phyloP scores from a whole-genome alignment of 768 basidiomycete species.

The Leccinum longicurvipes region DNA sequence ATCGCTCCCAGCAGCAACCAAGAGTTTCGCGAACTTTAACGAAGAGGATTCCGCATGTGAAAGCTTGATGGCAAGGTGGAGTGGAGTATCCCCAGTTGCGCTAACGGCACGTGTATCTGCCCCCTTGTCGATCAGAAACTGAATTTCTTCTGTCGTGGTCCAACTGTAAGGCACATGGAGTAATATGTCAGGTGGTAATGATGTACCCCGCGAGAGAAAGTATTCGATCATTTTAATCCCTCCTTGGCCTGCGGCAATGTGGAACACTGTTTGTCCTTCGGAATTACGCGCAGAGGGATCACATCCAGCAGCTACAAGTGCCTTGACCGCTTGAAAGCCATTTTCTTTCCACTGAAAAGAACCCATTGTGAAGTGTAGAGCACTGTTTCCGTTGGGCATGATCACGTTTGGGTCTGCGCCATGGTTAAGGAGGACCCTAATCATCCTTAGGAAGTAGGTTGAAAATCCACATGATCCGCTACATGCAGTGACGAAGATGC shows the following conservation, averaged over 20 bases:
- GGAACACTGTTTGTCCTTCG: background rate
- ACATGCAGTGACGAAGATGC: background rate
- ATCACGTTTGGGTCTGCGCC: background rate
- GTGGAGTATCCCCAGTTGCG: background rate
- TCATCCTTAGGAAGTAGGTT: background rate
- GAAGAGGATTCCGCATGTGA: background rate
- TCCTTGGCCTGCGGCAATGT: background rate
- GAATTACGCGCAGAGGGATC: background rate
- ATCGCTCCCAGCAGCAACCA: background rate
- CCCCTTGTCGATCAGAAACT: background rate
- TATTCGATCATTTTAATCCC: background rate
- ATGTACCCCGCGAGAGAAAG: background rate
- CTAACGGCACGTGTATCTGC: background rate
- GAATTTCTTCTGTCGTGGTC: background rate
- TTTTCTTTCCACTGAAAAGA: accelerated
- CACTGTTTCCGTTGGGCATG: background rate
- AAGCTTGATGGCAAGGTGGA: accelerated
- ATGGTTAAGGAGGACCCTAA: background rate
- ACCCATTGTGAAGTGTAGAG: background rate
- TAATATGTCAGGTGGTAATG: background rate
- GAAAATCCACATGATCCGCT: accelerated
- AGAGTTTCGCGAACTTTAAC: background rate
- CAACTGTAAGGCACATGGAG: background rate
- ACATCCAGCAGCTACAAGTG: background rate
- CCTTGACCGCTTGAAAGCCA: background rate